Conservation (phyloP, 352 stramenopile species). For the Phytophthora pluvialis region DNA sequence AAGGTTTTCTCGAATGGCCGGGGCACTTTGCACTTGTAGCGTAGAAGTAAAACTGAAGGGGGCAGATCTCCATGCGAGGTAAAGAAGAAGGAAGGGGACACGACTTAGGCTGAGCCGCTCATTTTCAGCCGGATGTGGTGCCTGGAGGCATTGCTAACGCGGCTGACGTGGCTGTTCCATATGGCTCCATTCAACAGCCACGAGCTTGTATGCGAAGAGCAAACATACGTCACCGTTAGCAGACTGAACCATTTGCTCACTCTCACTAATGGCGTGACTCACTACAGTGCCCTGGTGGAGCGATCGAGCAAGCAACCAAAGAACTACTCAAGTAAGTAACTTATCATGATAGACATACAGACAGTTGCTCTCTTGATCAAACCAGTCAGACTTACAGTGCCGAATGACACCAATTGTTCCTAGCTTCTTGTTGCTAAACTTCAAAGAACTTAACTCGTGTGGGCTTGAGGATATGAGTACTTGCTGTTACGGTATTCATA, state of each 20-base stretch:
- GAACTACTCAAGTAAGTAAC: too few relatives aligned
- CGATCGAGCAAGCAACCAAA: too few relatives aligned
- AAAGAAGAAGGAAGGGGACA: neutral
- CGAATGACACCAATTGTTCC: too few relatives aligned
- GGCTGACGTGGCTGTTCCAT: conserved; percentile 2
- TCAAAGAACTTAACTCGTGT: neutral
- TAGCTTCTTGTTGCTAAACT: too few relatives aligned
- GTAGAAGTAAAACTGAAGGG: conserved; percentile 5
- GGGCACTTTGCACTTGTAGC: neutral
- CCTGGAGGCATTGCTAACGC: conserved; percentile 8
- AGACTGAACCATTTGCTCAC: too few relatives aligned
- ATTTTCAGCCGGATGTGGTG: neutral
- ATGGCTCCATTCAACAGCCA: neutral
- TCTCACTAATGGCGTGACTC: too few relatives aligned
- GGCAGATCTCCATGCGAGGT: conserved; percentile 2
- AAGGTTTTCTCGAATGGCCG: neutral
- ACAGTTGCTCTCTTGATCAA: too few relatives aligned
- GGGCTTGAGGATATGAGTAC: neutral
- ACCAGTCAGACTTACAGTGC: too few relatives aligned
- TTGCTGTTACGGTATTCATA: neutral
- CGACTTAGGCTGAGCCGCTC: neutral
- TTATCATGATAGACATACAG: too few relatives aligned
- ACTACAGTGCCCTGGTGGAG: too few relatives aligned
- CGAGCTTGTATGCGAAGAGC: neutral
- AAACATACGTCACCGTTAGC: neutral